Percentiles rank a stretch among this genome's conserved stretches.
phyloP scores from a whole-genome alignment of 2,329 filamentous ascomycete species.

The Triangularia verruculosa region DNA sequence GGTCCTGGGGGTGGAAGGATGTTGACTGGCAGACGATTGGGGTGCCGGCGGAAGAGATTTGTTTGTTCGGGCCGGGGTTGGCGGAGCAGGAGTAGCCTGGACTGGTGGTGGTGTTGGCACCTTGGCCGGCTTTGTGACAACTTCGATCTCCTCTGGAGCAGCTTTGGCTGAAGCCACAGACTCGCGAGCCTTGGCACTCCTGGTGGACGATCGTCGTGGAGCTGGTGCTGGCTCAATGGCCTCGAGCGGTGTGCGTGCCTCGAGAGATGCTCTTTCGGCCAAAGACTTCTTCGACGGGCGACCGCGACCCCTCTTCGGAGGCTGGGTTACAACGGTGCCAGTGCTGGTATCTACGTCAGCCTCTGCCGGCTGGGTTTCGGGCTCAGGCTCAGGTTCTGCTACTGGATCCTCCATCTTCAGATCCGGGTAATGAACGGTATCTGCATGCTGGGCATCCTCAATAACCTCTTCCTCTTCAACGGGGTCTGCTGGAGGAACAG shows the following conservation, averaged over 20 bases:
- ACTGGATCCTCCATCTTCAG: constrained; percentile 17
- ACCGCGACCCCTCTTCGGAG: constrained; percentile 32
- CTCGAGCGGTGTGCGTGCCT: constrained; percentile 4
- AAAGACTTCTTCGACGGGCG: constrained; percentile 35
- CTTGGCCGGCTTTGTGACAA: constrained; percentile 17
- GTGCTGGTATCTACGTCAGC: constrained; percentile 29
- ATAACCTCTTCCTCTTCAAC: constrained; percentile 17
- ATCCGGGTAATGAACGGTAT: neutral
- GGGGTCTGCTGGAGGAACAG: constrained; percentile 24
- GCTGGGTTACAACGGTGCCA: constrained; percentile 26
- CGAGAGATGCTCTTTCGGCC: constrained; percentile 10
- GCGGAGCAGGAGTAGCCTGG: neutral
- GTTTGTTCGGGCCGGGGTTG: constrained; percentile 23
- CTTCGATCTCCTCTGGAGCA: constrained; percentile 11
- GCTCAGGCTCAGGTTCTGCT: neutral
- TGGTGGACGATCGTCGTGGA: constrained; percentile 11
- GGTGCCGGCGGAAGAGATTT: constrained; percentile 33
- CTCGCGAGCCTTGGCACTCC: neutral
- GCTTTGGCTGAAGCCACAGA: neutral
- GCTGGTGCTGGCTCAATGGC: constrained; percentile 10
- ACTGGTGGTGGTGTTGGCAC: neutral
- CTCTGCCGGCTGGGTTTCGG: constrained; percentile 11
- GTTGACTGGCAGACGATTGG: constrained; percentile 23
- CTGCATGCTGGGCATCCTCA: constrained; percentile 10
- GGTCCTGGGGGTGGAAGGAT: constrained; percentile 38